Percentiles rank a stretch among this genome's conserved stretches.
These are phyloP conservation scores for Fusarium tuaranense DNA, from an alignment of 2,329 filamentous ascomycete species.

Conservation along the genomic window DNA sequence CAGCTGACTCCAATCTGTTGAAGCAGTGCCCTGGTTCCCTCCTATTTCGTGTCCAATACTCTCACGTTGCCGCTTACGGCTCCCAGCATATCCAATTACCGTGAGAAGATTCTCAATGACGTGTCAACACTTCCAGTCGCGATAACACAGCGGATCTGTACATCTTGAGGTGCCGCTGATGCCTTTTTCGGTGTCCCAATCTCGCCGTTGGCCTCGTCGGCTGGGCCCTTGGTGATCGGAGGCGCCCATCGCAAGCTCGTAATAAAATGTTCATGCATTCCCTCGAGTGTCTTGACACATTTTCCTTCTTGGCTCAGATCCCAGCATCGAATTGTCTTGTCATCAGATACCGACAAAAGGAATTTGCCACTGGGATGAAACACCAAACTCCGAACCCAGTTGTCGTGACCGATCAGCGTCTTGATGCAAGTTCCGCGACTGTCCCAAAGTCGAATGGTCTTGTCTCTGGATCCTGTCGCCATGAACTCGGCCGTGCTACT, in stretches of 20 bases:
- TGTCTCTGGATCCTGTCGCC: constrained; percentile 90
- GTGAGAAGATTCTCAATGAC: constrained; percentile 82
- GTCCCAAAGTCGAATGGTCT: constrained; percentile 92
- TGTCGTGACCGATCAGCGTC: constrained; percentile 88
- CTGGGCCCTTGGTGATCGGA: constrained; percentile 34
- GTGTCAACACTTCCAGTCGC: constrained; percentile 83
- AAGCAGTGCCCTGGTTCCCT: constrained; percentile 4
- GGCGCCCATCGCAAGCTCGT: constrained; percentile 91
- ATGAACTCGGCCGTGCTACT: constrained; percentile 87
- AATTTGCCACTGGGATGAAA: constrained; percentile 96
- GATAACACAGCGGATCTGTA: constrained; percentile 84
- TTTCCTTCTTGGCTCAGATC: constrained; percentile 91
- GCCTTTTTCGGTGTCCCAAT: constrained; percentile 36
- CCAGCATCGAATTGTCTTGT: constrained; percentile 95
- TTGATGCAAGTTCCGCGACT: constrained; percentile 85
- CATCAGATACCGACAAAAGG: constrained; percentile 85
- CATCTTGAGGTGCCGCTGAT: constrained; percentile 51
- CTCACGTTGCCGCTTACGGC: background rate
- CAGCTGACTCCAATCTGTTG: background rate
- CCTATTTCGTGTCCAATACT: constrained; percentile 31
- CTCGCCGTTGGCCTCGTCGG: constrained; percentile 36
- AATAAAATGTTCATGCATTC: constrained; percentile 86
- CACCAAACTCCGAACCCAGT: constrained; percentile 88
- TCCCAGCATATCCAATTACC: constrained; percentile 35
- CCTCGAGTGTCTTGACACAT: constrained; percentile 83